Evolutionary conservation across 768 basidiomycete genomes (phyloP), one percentile per base, ranked within the genome.

Genomic region (Cystofilobasidium ferigula): DNA sequence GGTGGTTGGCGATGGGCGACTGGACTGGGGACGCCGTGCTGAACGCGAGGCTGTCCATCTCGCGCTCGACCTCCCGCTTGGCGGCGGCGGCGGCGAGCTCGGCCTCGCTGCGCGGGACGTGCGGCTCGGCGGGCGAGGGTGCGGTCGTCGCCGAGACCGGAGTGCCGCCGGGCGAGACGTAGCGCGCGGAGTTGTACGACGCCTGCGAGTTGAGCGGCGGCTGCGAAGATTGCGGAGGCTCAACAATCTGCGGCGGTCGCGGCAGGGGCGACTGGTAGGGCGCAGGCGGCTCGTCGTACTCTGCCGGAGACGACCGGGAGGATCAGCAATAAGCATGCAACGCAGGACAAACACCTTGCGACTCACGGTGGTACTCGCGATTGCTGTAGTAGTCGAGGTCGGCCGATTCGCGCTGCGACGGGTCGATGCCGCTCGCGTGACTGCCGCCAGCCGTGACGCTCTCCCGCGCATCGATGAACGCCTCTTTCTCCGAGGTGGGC

Each of bases 11-110:
- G 40, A 14, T 20, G 34, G 16, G 35, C 18, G 57, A 58, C 28
- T 48, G 8, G 2, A 38, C 35, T 30, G 48, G 51, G 16, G 58
- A 35, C 5, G 58, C 64, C 4, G 47, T 53, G 24, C 56, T 40
- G 51, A 62, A 62, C 3, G 60, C 61, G 13, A 68, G 47, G 9
- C 36, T 56, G 35, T 68, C 67, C 67, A 62, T 68, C 57, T 68
- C 67, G 13, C 67, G 34, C 35, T 68, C 67, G 35, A 68, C 67
- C 30, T 68, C 67, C 6, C 67, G 32, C 34, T 59, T 56, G 51
- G 67, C 67, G 22, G 67, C 67, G 10, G 45, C 35, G 7, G 62
- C 34, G 26, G 61, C 62, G 22, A 57, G 53, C 22, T 61, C 34
- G 24, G 62, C 53, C 13, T 62, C 67, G 51, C 54, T 34, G 5